Evolutionary conservation across 2,329 filamentous ascomycete genomes (phyloP).

Genomic region (Periconia sp.): DNA sequence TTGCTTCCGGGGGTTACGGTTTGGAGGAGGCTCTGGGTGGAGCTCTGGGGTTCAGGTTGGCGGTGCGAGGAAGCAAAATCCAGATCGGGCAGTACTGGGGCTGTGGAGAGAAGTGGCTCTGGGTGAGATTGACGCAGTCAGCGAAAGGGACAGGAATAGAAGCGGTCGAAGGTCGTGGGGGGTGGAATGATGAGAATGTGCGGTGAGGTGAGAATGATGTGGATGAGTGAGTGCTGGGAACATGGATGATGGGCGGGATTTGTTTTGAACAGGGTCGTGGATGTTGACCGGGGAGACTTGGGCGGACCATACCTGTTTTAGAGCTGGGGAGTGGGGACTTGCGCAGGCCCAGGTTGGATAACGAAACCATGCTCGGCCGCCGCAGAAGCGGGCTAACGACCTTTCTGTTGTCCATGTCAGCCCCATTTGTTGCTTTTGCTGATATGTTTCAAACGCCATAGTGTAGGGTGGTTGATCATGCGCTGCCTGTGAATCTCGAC

Average conservation of each 20-base stretch:
- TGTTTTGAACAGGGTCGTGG: constrained; percentile 8
- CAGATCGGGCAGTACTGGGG: constrained; percentile 1
- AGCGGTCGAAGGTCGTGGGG: background rate
- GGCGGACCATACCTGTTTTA: too few species aligned
- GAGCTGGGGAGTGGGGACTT: too few species aligned
- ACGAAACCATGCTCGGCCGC: too few species aligned
- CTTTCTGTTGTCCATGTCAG: background rate
- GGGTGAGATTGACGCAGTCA: background rate
- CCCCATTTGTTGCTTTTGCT: background rate
- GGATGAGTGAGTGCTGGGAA: constrained; percentile 4
- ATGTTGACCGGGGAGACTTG: background rate
- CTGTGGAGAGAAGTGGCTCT: background rate
- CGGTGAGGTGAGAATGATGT: constrained; percentile 5
- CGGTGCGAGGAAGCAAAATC: background rate
- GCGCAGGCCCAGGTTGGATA: too few species aligned
- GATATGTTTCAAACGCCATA: background rate
- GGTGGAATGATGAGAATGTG: constrained; percentile 1
- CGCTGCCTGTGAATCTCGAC: background rate
- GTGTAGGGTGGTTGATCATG: constrained; percentile 6
- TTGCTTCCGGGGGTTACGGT: constrained; percentile 13
- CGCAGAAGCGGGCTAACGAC: background rate
- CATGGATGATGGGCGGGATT: constrained; percentile 3
- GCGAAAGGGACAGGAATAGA: background rate
- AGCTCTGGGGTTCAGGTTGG: background rate
- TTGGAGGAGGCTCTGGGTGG: background rate